Percentiles rank a stretch among this genome's conserved stretches.
phyloP scores from a whole-genome alignment of 2,329 filamentous ascomycete species.

The Truncatella angustata region DNA sequence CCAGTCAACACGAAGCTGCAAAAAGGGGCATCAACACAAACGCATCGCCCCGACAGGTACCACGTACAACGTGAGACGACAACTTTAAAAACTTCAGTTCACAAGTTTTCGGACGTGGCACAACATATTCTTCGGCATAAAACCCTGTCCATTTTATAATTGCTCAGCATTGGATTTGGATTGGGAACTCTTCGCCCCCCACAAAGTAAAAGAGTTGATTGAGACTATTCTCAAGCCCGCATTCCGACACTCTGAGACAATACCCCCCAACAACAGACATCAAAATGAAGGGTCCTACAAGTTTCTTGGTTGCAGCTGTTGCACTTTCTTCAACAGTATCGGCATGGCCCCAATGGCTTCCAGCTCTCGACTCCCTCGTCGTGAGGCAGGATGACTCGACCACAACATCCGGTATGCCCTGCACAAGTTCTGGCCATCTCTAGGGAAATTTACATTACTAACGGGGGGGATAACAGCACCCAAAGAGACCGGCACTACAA shows the following conservation, averaged over 20 bases:
- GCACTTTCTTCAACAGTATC: slow-evolving; percentile 50
- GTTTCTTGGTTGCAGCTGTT: slow-evolving; percentile 49
- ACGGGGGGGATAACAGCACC: not conserved
- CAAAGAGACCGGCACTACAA: slow-evolving; percentile 1
- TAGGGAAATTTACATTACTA: slow-evolving; percentile 9
- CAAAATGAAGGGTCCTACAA: slow-evolving; percentile 49
- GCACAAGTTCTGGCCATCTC: slow-evolving; percentile 13
- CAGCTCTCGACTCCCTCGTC: slow-evolving; percentile 50
- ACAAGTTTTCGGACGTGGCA: slow-evolving; percentile 10
- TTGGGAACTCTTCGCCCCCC: too few species aligned
- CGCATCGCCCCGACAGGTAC: slow-evolving; percentile 1
- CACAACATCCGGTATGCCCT: slow-evolving; percentile 13
- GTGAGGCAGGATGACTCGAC: slow-evolving; percentile 43
- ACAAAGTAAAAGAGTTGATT: too few species aligned
- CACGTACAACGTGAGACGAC: slow-evolving; percentile 7
- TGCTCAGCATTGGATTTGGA: too few species aligned
- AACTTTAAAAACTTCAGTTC: slow-evolving; percentile 4
- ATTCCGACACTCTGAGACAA: slow-evolving; percentile 25
- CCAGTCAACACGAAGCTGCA: not conserved
- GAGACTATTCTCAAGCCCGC: slow-evolving; percentile 13
- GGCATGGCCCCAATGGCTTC: slow-evolving; percentile 57
- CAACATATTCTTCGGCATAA: slow-evolving; percentile 4
- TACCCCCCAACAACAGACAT: slow-evolving; percentile 5
- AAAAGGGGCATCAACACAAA: slow-evolving; percentile 2
- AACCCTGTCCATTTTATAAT: too few species aligned